Conservation (phyloP, 495 filamentous ascomycete species). For the Penicillium paradoxum region DNA sequence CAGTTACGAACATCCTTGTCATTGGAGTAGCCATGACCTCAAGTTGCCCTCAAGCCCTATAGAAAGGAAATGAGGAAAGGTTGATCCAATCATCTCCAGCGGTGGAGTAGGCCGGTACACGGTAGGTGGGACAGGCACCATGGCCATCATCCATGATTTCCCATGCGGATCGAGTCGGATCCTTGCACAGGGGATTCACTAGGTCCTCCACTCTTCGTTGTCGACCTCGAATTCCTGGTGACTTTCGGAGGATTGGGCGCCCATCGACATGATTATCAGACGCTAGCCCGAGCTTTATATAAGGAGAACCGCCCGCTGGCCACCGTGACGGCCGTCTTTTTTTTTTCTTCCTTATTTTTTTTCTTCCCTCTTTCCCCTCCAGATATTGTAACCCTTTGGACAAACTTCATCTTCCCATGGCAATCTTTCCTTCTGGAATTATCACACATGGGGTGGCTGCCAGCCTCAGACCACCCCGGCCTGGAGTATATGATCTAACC, state of each 20-base stretch:
- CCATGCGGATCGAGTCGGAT: slow-evolving; percentile 31
- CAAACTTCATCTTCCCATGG: neutral
- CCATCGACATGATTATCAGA: slow-evolving; percentile 27
- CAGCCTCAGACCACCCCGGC: neutral
- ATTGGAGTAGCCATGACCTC: neutral
- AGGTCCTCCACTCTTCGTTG: slow-evolving; percentile 7
- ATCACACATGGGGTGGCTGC: neutral
- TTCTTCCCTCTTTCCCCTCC: slow-evolving; percentile 4
- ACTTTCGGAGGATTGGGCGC: slow-evolving; percentile 20
- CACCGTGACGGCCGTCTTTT: slow-evolving; percentile 16
- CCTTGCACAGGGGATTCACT: slow-evolving; percentile 15
- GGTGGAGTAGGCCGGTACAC: slow-evolving; percentile 19
- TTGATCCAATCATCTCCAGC: slow-evolving; percentile 11
- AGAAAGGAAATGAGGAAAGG: slow-evolving; percentile 1
- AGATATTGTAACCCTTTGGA: neutral
- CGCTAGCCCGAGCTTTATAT: slow-evolving; percentile 32
- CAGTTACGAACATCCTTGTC: neutral
- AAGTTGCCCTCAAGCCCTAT: neutral
- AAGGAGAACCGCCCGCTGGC: slow-evolving; percentile 30
- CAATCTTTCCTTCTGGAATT: neutral
- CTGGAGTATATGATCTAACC: slow-evolving; percentile 26
- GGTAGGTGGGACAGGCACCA: slow-evolving; percentile 30
- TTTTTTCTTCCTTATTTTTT: slow-evolving; percentile 9
- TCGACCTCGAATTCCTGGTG: slow-evolving; percentile 1
- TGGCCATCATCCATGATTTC: slow-evolving; percentile 22